Percentiles rank a stretch among this genome's conserved stretches.
Evolutionary conservation across 2,329 filamentous ascomycete genomes (phyloP).

Genomic region (Ceratocystis huliohia): DNA sequence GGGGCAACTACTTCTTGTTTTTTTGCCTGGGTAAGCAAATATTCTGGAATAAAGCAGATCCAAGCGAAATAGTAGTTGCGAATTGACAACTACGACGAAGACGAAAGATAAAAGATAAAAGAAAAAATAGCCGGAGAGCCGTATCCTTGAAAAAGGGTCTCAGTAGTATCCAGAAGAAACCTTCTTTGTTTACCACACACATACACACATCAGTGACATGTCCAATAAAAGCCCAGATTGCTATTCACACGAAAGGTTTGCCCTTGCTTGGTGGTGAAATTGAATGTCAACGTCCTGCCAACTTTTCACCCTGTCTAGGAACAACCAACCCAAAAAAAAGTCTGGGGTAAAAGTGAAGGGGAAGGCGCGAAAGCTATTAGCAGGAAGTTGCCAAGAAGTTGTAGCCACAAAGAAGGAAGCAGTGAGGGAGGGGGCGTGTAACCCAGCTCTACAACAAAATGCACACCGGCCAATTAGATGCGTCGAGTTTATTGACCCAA

Average conservation of each 20-base stretch:
- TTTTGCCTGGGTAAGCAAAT: neutral
- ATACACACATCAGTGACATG: neutral
- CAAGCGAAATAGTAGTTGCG: neutral
- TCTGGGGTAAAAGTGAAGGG: neutral
- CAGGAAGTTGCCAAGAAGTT: slow-evolving; percentile 3
- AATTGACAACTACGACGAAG: neutral
- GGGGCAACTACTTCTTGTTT: neutral
- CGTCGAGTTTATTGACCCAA: neutral
- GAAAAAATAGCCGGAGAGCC: neutral
- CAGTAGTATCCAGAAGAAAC: too few species aligned
- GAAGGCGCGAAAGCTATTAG: slow-evolving; percentile 2
- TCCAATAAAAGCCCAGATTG: neutral
- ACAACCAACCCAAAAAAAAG: neutral
- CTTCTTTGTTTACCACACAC: neutral
- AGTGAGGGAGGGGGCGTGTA: neutral
- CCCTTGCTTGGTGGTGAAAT: neutral
- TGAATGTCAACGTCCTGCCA: neutral
- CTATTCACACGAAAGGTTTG: neutral
- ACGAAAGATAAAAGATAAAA: neutral
- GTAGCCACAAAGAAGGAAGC: slow-evolving; percentile 15
- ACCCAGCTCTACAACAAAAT: neutral
- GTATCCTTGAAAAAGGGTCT: neutral
- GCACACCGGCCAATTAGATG: neutral
- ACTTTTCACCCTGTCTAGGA: neutral
- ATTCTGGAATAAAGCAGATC: slow-evolving; percentile 6